These are phyloP conservation scores for Entophlyctis luteolus DNA, from an alignment of 192 early-diverging fungal species.

Conservation along the genomic window DNA sequence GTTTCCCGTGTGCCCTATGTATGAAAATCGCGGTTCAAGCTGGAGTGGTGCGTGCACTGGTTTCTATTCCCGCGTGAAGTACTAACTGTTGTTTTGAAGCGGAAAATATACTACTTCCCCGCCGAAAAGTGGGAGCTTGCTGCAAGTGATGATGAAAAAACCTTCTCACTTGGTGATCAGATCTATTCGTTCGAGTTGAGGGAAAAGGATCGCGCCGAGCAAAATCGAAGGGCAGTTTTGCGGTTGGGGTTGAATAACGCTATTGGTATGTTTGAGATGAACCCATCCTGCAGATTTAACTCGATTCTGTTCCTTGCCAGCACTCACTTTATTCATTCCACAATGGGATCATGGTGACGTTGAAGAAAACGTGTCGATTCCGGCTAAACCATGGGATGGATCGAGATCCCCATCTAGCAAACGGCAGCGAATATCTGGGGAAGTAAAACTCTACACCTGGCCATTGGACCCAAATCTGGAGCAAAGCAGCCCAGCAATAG, in stretches of 20 bases:
- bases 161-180: no score
- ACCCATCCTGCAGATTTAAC: not conserved
- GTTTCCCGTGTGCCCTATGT: slow-evolving; percentile 40
- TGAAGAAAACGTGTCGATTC: slow-evolving; percentile 11
- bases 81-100: not conserved
- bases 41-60: slow-evolving; percentile 17
- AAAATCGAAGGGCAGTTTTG: slow-evolving; percentile 25
- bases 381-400: not conserved
- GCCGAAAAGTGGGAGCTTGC: slow-evolving; percentile 36
- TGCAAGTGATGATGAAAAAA: not conserved
- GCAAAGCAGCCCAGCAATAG: slow-evolving; percentile 7
- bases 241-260: slow-evolving; percentile 38
- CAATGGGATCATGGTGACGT: slow-evolving; percentile 33
- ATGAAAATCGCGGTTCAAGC: slow-evolving; percentile 42
- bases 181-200: not conserved
- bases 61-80: not conserved
- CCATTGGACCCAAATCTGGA: slow-evolving; percentile 7
- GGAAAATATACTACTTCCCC: slow-evolving; percentile 44
- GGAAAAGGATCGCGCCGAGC: slow-evolving; percentile 24
- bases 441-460: no score
- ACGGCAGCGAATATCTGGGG: no score
- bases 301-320: not conserved
- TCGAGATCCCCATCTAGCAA: not conserved
- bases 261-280: slow-evolving; percentile 27
- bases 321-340: slow-evolving; percentile 27